Evolutionary conservation across 495 filamentous ascomycete genomes (phyloP), one percentile per base, ranked within the genome.

Genomic region (Hypoxylon trugodes): DNA sequence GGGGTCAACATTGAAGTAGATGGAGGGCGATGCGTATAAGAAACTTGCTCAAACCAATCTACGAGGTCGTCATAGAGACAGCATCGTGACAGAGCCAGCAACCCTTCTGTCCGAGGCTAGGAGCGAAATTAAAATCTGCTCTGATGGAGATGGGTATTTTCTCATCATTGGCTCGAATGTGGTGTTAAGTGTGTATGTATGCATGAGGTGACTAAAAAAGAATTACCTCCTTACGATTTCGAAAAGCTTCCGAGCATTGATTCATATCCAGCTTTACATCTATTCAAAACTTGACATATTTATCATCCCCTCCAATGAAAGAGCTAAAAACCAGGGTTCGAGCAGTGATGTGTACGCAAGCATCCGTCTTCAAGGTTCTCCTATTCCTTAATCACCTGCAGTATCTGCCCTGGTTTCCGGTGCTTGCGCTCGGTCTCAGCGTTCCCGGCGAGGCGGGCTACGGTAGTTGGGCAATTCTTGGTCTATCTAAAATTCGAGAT

Each of bases 1-100:
- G 89, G 88, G 1, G 81, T 84, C 42, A 84, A 84, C 62, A 68
- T 87, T 55, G 83, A 85, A 47, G 79, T 87, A n/a, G 83, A 86
- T 65, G 84, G 84, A 26, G 84, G 84, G 8, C 72, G 82, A 13
- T 76, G 74, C 28, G 70, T 74, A 1, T 76, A 46, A 64, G 41
- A 8, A 43, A 36, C 35, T 60, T 10, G 24, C 49, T 45, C 25
- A 30, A 24, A 9, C n/a, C 5, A 16, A 30, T 28, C 12, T 21
- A 32, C 16, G 12, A 48, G 24, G 10, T 28, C 41, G 15, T n/a
- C 25, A 45, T 45, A 18, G 26, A 38, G 24, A 4, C 1, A 15
- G 18, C 4, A 42, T 30, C 9, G 35, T 50, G 25, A 45, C 32
- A 22, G 28, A 43, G 25, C 10, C 7, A 21, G 36, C 26, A 33